These are phyloP conservation scores for Nicotiana tomentosiformis DNA, from an alignment of 257 asterid genomes.

Conservation along the genomic window DNA sequence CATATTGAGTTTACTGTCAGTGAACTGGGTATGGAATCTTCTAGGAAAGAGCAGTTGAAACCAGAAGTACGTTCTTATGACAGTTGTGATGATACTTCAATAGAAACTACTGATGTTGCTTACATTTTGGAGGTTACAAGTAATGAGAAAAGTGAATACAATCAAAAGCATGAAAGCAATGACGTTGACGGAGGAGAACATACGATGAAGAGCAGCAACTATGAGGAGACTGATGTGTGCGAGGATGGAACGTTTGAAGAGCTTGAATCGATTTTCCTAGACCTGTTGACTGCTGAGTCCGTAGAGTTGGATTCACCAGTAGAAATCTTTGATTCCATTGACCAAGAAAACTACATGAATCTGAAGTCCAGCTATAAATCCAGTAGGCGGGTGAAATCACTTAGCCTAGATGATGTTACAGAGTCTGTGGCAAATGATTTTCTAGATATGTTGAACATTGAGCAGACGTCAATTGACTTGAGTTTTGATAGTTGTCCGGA, in stretches of 20 bases:
- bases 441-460: conserved; percentile 54
- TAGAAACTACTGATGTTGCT: conserved; percentile 54
- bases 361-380: conserved; percentile 18
- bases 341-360: conserved; percentile 26
- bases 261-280: conserved; percentile 18
- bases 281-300: conserved; percentile 21
- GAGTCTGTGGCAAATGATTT: conserved; percentile 76
- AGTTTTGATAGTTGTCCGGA: conserved; percentile 29
- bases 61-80: conserved; percentile 29
- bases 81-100: conserved; percentile 28
- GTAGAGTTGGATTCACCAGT: conserved; percentile 22
- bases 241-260: conserved; percentile 30
- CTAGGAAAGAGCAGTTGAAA: conserved; percentile 26
- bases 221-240: conserved; percentile 9
- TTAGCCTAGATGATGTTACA: conserved; percentile 50
- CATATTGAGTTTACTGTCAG: conserved; percentile 23
- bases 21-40: conserved; percentile 43
- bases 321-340: conserved; percentile 18
- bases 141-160: conserved; percentile 25
- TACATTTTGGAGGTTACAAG: conserved; percentile 42
- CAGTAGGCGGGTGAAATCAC: conserved; percentile 39
- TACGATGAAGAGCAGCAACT: conserved; percentile 16
- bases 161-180: conserved; percentile 23
- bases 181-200: conserved; percentile 17
- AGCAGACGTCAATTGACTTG: conserved; percentile 28